Evolutionary conservation across 345 rosid genomes (phyloP), one percentile per base, ranked within the genome.

Genomic region (Physaria fendleri): DNA sequence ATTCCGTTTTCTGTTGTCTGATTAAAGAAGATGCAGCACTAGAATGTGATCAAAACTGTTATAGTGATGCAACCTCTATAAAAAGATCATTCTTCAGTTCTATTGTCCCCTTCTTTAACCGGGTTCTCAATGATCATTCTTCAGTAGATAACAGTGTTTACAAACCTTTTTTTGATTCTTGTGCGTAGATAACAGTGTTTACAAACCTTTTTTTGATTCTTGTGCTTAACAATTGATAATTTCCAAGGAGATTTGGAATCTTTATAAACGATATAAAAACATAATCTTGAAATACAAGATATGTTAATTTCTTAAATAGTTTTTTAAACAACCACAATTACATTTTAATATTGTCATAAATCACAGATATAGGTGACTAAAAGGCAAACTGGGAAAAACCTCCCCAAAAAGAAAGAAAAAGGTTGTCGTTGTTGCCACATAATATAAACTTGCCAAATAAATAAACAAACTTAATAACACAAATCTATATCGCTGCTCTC

Each of bases 391-490:
- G 43, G 48, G 28, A 7, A 30, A n/a, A 30, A 41, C 11, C 8
- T 11, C 15, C 51, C 59, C 59, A 16, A 45, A 68, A 29, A 60
- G 10, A 32, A n/a, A 32, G 40, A 40, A 43, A 25, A 54, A 20
- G 20, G 28, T 33, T 14, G 32, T 24, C 8, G 24, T 23, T 5
- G 30, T 34, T 49, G 37, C 12, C 45, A 6, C 59, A 66, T 41
- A 32, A 22, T 28, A 28, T 20, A 52, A 46, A 39, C 35, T 22
- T 53, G 58, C 29, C 73, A 54, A 53, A 69, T 54, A 69, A 69
- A 69, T 69, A 43, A 58, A 53, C 16, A 42, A 21, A 60, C 40
- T 34, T 37, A 41, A 2, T 48, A 20, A 69, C 73, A 61, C 68
- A 69, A 50, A 33, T 50, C 2, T 46, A 12, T 28, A 11, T 27